Base-by-base conservation (phyloP, 495 filamentous ascomycete species). In the Neurospora discreta region DNA sequence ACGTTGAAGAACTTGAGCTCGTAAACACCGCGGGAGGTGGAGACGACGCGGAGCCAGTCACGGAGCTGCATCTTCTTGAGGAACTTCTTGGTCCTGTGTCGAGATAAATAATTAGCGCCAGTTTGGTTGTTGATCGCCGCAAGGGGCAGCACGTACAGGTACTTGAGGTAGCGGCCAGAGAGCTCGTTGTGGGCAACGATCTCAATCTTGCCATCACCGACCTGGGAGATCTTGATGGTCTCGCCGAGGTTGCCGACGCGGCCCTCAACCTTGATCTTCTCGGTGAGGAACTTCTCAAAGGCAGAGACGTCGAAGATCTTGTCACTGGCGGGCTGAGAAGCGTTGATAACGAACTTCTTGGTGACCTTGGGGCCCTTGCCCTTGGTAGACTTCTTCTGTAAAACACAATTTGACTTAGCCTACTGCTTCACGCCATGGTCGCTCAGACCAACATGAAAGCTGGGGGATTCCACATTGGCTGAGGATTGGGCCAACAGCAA, bases 1-100 rank as follows among this genome's bases (percentile, higher is more conserved):
- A 98, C 94, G 88, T 98, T 99, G 94, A 95, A 99, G 94, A 98
- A 99, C 84, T 95, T 92, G 83, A 99, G 91, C 88, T 97, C 94
- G 86, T 98, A 99, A 75, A 97, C 93, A 79, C 95, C 95, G 88
- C 93, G 93, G 83, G 91, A 92, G 80, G 94, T 98, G 71, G 93
- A 94, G 81, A 99, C 96, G 76, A 99, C 95, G 77, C 95, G 94
- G 81, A 99, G 91, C 96, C 96, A 99, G 88, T 99, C 95, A 85
- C 95, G 92, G 83, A 99, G 90, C 87, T 98, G 94, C 89, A 97
- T 93, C 91, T 99, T 99, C 92, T 99, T 99, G 84, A 99, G 92
- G 91, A 96, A 99, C 88, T 98, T 99, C 92, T 99, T 99, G 82
- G 95, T 99, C 83, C 94, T 97, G 76, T 75, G 70, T 36, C 11